phyloP scores from a whole-genome alignment of 768 basidiomycete genomes.

The Hericium rajendrae region DNA sequence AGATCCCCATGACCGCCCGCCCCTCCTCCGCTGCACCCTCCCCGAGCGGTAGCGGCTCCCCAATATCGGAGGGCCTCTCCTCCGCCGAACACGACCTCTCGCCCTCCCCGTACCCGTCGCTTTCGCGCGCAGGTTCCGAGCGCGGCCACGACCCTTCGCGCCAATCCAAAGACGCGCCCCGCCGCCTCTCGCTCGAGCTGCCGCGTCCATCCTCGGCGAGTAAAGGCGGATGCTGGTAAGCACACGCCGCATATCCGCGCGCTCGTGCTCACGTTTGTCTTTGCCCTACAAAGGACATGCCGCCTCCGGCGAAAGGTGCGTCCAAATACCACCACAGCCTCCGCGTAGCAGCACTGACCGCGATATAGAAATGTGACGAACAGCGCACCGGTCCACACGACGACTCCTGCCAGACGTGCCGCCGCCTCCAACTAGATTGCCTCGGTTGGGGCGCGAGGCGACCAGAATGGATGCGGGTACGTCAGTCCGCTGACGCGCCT shows the following conservation, averaged over 20 bases:
- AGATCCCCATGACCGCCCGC: not conserved
- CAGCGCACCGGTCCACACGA: conserved; percentile 49
- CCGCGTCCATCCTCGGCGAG: conserved; percentile 10
- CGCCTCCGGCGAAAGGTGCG: conserved; percentile 72
- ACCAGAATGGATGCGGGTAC: conserved; percentile 85
- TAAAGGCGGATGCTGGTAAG: conserved; percentile 14
- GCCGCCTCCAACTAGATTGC: conserved; percentile 71
- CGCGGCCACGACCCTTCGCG: not conserved
- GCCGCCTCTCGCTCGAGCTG: conserved; percentile 9
- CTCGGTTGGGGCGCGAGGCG: conserved; percentile 78
- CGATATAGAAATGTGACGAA: conserved; percentile 79
- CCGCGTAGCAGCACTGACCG: not conserved
- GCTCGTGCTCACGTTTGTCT: not conserved
- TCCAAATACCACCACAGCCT: conserved; percentile 5
- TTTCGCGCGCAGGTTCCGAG: conserved; percentile 3
- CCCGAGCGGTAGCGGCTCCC: conserved; percentile 9
- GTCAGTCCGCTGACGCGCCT: conserved; percentile 18
- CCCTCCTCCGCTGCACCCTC: conserved; percentile 2
- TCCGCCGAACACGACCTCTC: not conserved
- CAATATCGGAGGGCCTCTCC: conserved; percentile 6
- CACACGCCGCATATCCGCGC: not conserved
- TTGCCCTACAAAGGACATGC: conserved; percentile 52
- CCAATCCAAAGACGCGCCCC: conserved; percentile 1
- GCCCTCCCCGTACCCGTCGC: conserved; percentile 1
- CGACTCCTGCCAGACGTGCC: conserved; percentile 74